phyloP scores from a whole-genome alignment of 2,329 filamentous ascomycete species.

The Neofusicoccum laricinum region DNA sequence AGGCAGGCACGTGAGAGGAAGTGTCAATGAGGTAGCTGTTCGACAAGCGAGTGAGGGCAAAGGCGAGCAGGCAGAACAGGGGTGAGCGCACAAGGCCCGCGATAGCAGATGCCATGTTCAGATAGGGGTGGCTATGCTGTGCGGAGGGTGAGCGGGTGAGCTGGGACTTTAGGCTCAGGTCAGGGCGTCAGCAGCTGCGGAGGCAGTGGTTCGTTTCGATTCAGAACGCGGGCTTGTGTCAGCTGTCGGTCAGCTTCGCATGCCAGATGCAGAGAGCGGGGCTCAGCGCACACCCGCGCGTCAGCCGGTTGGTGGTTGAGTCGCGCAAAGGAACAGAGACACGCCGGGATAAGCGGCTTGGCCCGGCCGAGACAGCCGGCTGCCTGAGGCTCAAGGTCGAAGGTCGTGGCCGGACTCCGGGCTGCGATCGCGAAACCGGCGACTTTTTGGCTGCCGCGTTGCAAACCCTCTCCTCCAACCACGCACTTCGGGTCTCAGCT shows the following conservation, averaged over 20 bases:
- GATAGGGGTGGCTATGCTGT: not conserved
- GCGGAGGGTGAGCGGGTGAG: not conserved
- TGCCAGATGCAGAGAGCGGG: not conserved
- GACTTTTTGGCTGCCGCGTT: not conserved
- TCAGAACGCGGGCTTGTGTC: not conserved
- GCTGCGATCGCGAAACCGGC: not conserved
- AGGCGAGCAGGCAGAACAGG: not conserved
- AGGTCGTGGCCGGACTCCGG: too few species aligned
- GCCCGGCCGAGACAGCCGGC: not conserved
- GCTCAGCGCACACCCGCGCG: not conserved
- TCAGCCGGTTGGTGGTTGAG: slow-evolving; percentile 7
- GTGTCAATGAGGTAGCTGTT: not conserved
- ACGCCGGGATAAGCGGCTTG: not conserved
- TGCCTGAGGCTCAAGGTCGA: not conserved
- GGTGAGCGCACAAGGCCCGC: not conserved
- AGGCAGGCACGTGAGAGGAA: not conserved
- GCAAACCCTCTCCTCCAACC: not conserved
- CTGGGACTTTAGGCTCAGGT: not conserved
- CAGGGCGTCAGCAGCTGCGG: not conserved
- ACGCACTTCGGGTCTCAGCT: not conserved
- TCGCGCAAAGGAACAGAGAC: not conserved
- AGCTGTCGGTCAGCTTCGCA: not conserved
- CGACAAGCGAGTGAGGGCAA: not conserved
- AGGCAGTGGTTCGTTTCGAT: not conserved
- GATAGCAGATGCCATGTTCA: not conserved